phyloP scores from a whole-genome alignment of 2,329 filamentous ascomycete species.

The Sarocladium brachiariae region DNA sequence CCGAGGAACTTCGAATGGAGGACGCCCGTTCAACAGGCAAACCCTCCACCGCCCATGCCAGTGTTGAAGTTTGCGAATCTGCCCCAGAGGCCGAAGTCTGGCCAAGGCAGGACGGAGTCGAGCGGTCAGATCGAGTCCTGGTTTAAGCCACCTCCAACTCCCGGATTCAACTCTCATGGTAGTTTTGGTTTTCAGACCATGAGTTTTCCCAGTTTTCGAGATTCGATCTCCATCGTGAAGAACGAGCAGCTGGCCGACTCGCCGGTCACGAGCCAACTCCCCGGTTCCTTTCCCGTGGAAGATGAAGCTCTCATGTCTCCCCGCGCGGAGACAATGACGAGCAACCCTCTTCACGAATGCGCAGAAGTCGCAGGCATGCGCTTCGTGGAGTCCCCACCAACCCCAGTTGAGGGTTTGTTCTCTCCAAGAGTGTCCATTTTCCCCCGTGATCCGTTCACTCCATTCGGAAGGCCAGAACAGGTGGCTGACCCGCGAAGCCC shows the following conservation, averaged over 20 bases:
- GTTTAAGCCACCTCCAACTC: conserved; percentile 35
- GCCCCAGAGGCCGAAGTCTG: conserved; percentile 30
- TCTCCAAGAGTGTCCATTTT: conserved; percentile 47
- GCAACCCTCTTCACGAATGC: conserved; percentile 51
- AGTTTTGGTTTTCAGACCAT: conserved; percentile 38
- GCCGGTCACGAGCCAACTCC: conserved; percentile 14
- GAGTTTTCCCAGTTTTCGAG: conserved; percentile 18
- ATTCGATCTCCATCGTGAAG: not conserved
- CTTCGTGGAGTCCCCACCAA: conserved; percentile 46
- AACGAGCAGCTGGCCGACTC: not conserved
- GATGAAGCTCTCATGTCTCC: conserved; percentile 62
- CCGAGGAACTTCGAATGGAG: conserved; percentile 57
- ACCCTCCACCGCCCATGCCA: conserved; percentile 10
- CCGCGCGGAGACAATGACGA: conserved; percentile 65
- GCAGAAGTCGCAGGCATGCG: conserved; percentile 33
- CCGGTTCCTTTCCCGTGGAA: conserved; percentile 20
- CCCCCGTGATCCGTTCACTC: conserved; percentile 44
- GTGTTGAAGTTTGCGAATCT: conserved; percentile 18
- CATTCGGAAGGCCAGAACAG: conserved; percentile 44
- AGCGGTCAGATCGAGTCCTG: conserved; percentile 17
- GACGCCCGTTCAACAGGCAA: conserved; percentile 30
- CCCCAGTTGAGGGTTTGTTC: conserved; percentile 45
- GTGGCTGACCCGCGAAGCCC: conserved; percentile 65
- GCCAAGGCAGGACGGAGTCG: conserved; percentile 14
- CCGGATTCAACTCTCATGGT: conserved; percentile 34